These are phyloP conservation scores for Theileria parva DNA, from an alignment of 169 alveolate genomes.

Conservation along the genomic window DNA sequence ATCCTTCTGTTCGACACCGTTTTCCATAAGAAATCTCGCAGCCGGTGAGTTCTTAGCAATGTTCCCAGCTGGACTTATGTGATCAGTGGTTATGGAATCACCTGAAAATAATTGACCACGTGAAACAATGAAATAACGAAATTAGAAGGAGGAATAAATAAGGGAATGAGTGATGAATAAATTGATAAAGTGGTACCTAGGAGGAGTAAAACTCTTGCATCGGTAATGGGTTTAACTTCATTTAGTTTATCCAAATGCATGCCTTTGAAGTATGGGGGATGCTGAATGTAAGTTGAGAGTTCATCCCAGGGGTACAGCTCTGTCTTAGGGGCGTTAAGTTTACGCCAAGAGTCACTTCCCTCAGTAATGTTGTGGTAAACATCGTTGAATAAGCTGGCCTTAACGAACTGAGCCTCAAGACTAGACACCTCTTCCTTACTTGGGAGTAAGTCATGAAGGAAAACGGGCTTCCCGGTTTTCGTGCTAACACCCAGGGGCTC, in stretches of 20 bases:
- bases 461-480: conserved; percentile 86
- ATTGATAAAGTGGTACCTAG: conserved; percentile 8
- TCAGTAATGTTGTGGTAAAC: conserved; percentile 86
- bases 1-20: conserved; percentile 87
- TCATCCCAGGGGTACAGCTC: conserved; percentile 90
- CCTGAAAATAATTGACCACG: conserved; percentile 81
- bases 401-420: conserved; percentile 79
- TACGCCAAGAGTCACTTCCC: conserved; percentile 92
- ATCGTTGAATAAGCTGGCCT: conserved; percentile 91
- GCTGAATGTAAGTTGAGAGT: conserved; percentile 91
- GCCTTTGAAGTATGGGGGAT: conserved; percentile 92
- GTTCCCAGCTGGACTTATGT: conserved; percentile 97
- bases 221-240: conserved; percentile 66
- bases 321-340: conserved; percentile 84
- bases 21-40: conserved; percentile 82
- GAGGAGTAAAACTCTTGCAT: conserved; percentile 76
- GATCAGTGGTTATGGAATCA: conserved; percentile 96
- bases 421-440: conserved; percentile 81
- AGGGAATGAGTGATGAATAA: not conserved
- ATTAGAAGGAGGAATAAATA: too few relatives aligned
- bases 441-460: conserved; percentile 92
- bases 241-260: conserved; percentile 53
- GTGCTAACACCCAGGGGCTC: conserved; percentile 87
- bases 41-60: conserved; percentile 94
- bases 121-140: conserved; percentile 22